Base-by-base conservation (phyloP, 108 stramenopile species). In the Pseudonitzschia delicatissima region DNA sequence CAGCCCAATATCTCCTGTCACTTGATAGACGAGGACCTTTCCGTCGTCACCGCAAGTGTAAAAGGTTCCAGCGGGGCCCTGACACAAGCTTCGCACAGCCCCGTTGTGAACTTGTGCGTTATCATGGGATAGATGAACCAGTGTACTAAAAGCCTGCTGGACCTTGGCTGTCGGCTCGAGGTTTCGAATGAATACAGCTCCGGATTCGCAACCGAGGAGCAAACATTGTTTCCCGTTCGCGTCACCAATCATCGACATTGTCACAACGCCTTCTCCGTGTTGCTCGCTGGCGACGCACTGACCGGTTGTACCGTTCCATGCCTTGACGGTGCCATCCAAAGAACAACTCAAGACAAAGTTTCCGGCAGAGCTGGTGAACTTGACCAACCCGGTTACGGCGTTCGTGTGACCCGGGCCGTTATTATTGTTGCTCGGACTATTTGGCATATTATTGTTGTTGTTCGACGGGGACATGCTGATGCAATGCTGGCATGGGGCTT, bases 1-100 rank as follows among this genome's bases (percentile, higher is more conserved):
- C 71, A 93, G 64, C 59, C 87, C 87, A 63, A 94, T 78, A 63
- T 94, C 92, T 18, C 88, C 92, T 3, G 83, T 82, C 27, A 91
- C 71, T 71, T 94, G 89, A 74, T 79, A 87, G 11, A 91, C 87
- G 21, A 87, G 60, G 45, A 91, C 65, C 67, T 89, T 89, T 1
- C 92, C 92, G 69, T 94, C 92, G 35, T 77, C 81, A 25, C 87
- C 92, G 32, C 82, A 87, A 31, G 89, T 70, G 68, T 90, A 94
- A 68, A 94, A 94, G 29, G 92, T 94, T 50, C 78, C 82, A 13
- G 86, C 62, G 0, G 89, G 85, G 21, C 92, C 92, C 57, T 76
- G 55, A 47, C 72, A 69, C 32, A 94, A 65, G 33, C 74, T 60
- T 58, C 75, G 73, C 57, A 89, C 87, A n/a, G 89, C 82, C 18